Base-by-base conservation (phyloP, 1,284 basidiomycete species). In the Cutaneotrichosporon daszewskae region DNA sequence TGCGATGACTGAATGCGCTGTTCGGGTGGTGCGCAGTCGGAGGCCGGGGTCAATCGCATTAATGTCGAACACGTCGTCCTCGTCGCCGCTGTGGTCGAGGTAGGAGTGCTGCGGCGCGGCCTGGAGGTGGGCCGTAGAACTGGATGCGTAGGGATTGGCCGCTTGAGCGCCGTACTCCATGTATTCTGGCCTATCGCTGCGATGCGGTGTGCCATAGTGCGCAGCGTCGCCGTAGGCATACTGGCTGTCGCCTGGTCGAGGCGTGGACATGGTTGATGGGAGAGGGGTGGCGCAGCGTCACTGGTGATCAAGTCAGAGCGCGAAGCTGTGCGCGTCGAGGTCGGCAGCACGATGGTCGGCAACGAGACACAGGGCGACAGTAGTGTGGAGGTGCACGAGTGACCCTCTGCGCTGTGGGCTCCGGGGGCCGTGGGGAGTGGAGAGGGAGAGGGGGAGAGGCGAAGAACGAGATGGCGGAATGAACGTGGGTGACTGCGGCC, bases 1-100 rank as follows among this genome's bases (percentile, higher is more conserved):
- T 54, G 86, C 85, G 54, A 94, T 82, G 23, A 86, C 87, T 16
- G 84, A 87, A 12, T 85, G 82, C 2, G 90, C 89, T 2, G 90
- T 94, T 54, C 84, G 81, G 17, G 89, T 86, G 0, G 89, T 91
- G 43, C 87, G 80, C 42, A 95, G 76, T 25, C 86, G 82, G 8
- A 90, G 77, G 58, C 88, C 82, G 13, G 86, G 84, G 75, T 92
- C 88, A 58, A 91, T 83, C 41, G 73, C 74, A 32, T 54, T 42
- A 9, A 60, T 55, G 45, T 68, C 67, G 35, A 63, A 64, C 32
- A 51, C 40, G 25, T 66, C 64, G 13, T 58, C 51, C 2, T 57
- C 58, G 19, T 60, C 55, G 13, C 57, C 51, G 11, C 36, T 37
- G 13, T 57, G 46, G 17, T 45, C 32, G 27, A 50, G 48, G 25